phyloP scores from a whole-genome alignment of 768 basidiomycete species.

The Serendipita sp. region DNA sequence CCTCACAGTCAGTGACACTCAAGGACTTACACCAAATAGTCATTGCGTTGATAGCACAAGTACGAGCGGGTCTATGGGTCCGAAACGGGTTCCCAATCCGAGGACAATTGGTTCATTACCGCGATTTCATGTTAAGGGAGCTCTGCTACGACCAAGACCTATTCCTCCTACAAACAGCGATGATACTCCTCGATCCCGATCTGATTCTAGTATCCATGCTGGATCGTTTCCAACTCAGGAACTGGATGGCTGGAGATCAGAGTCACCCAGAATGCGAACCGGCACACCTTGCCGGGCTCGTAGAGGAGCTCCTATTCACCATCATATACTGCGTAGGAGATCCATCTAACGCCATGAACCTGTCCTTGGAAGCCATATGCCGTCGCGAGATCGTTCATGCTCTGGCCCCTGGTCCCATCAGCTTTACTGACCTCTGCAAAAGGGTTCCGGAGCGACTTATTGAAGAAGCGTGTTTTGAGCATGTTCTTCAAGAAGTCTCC shows the following conservation, averaged over 20 bases:
- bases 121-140: slow-evolving; percentile 90
- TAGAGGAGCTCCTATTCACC: slow-evolving; percentile 82
- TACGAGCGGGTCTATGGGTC: slow-evolving; percentile 91
- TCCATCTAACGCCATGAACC: slow-evolving; percentile 51
- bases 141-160: slow-evolving; percentile 93
- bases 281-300: slow-evolving; percentile 62
- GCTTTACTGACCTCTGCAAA: slow-evolving; percentile 83
- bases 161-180: slow-evolving; percentile 72
- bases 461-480: slow-evolving; percentile 71
- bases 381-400: slow-evolving; percentile 81
- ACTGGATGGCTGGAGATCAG: slow-evolving; percentile 60
- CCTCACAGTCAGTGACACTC: background rate
- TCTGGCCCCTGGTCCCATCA: slow-evolving; percentile 71
- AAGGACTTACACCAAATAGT: slow-evolving; percentile 29
- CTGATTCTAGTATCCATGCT: slow-evolving; percentile 71
- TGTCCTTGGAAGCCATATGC: slow-evolving; percentile 48
- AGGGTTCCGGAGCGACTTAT: slow-evolving; percentile 78
- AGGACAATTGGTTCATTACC: slow-evolving; percentile 88
- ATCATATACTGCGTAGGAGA: slow-evolving; percentile 80
- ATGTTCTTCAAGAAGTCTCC: slow-evolving; percentile 61
- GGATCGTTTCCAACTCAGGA: slow-evolving; percentile 71
- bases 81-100: slow-evolving; percentile 94
- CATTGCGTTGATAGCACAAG: slow-evolving; percentile 83
- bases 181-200: slow-evolving; percentile 57
- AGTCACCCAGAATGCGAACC: slow-evolving; percentile 49